phyloP scores from a whole-genome alignment of 2,329 filamentous ascomycete species.

The Beauveria caledonica region DNA sequence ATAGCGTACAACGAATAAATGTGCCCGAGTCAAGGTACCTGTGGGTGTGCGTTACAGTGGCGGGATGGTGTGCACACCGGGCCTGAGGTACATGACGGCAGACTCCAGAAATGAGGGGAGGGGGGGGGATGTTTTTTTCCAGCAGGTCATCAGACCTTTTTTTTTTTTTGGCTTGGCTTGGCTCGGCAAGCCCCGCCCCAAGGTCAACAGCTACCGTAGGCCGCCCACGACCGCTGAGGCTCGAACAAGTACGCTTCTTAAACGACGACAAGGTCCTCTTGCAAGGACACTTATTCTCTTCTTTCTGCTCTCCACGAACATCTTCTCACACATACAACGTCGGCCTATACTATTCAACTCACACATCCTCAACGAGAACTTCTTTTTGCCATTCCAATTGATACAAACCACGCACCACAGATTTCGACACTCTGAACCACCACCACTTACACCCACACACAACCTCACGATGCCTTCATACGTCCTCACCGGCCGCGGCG shows the following conservation, averaged over 20 bases:
- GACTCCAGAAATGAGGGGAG: not conserved
- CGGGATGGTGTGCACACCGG: not conserved
- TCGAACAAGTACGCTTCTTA: conserved; percentile 1
- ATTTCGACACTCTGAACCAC: conserved; percentile 28
- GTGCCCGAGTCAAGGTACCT: not conserved
- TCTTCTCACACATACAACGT: no score
- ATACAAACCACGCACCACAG: not conserved
- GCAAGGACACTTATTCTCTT: not conserved
- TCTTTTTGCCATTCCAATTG: not conserved
- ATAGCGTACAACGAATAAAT: no score
- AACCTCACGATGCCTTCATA: conserved; percentile 35
- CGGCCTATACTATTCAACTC: no score
- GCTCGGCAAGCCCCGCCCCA: conserved; percentile 3
- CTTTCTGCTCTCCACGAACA: no score
- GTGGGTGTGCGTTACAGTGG: not conserved
- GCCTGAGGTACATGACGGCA: not conserved
- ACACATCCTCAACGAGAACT: not conserved
- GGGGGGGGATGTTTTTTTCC: not conserved
- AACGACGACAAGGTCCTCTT: not conserved
- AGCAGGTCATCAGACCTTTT: not conserved
- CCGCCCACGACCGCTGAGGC: not conserved
- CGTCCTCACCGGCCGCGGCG: conserved; percentile 47
- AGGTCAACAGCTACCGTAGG: conserved; percentile 3
- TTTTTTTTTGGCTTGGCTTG: not conserved
- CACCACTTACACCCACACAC: conserved; percentile 35